phyloP scores from a whole-genome alignment of 2,329 filamentous ascomycete genomes.

The Epichloe uncinata region DNA sequence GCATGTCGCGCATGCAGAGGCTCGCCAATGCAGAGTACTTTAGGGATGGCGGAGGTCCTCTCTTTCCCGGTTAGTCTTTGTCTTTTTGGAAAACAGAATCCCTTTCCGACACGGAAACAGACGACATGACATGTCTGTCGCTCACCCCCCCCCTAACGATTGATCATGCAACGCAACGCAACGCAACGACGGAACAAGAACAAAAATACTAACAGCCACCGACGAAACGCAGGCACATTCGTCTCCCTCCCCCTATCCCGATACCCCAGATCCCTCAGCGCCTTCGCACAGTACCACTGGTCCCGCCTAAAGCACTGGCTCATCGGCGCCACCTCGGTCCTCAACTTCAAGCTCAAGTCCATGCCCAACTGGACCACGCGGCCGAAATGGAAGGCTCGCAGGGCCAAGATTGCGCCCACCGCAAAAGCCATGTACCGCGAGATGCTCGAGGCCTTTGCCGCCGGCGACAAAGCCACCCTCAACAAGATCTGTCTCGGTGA shows the following conservation, averaged over 20 bases:
- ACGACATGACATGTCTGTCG: too few species aligned
- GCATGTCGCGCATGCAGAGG: constrained; percentile 19
- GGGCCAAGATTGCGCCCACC: constrained; percentile 30
- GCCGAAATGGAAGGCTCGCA: constrained; percentile 30
- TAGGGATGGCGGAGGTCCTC: constrained; percentile 18
- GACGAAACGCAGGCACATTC: constrained; percentile 29
- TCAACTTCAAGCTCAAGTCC: constrained; percentile 30
- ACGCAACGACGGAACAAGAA: neutral
- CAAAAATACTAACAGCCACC: neutral
- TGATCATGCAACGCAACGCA: too few species aligned
- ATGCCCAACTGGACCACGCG: constrained; percentile 29
- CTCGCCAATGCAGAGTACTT: constrained; percentile 20
- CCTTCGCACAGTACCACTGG: constrained; percentile 24
- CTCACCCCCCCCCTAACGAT: too few species aligned
- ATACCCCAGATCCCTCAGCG: constrained; percentile 16
- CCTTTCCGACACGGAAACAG: too few species aligned
- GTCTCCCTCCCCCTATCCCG: constrained; percentile 26
- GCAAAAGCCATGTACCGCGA: constrained; percentile 46
- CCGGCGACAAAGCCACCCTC: constrained; percentile 38
- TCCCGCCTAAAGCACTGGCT: constrained; percentile 22
- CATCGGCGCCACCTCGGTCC: constrained; percentile 20
- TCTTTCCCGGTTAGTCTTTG: constrained; percentile 19
- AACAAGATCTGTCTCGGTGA: constrained; percentile 39
- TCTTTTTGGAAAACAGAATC: too few species aligned
- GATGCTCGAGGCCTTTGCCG: constrained; percentile 49